Evolutionary conservation across 2,329 filamentous ascomycete species (phyloP).

Genomic region (Penicillium brasilianum): DNA sequence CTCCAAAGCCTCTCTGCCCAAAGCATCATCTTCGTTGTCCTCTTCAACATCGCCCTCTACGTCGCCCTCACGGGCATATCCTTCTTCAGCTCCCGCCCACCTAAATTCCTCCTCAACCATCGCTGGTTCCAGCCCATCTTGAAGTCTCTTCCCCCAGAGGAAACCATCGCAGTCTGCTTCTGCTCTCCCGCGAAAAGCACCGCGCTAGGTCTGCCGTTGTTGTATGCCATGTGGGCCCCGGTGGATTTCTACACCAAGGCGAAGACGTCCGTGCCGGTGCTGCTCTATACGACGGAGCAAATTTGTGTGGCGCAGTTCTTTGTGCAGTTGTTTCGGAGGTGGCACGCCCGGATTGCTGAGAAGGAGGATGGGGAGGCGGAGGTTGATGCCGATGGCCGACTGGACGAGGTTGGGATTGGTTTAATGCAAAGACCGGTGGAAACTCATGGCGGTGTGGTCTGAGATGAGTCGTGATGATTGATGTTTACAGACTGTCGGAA

Average conservation of each 20-base stretch:
- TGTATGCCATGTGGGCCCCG: slow-evolving; percentile 65
- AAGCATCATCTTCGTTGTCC: slow-evolving; percentile 69
- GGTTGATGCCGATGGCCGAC: slow-evolving; percentile 12
- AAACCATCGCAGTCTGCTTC: slow-evolving; percentile 73
- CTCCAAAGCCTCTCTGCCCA: slow-evolving; percentile 62
- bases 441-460: slow-evolving; percentile 4
- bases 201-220: slow-evolving; percentile 70
- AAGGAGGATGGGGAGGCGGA: slow-evolving; percentile 19
- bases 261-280: slow-evolving; percentile 45
- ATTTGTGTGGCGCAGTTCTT: slow-evolving; percentile 48
- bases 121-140: slow-evolving; percentile 34
- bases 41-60: slow-evolving; percentile 71
- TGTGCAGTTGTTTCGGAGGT: slow-evolving; percentile 42
- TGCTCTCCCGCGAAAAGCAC: slow-evolving; percentile 76
- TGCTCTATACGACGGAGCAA: slow-evolving; percentile 48
- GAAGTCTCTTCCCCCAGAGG: slow-evolving; percentile 56
- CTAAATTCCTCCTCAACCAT: slow-evolving; percentile 27
- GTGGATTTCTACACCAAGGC: slow-evolving; percentile 43
- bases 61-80: slow-evolving; percentile 65
- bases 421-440: slow-evolving; percentile 14
- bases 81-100: slow-evolving; percentile 54
- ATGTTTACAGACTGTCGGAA: background rate
- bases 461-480: slow-evolving; percentile 9
- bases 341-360: slow-evolving; percentile 32
- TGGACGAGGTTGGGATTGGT: slow-evolving; percentile 15